Evolutionary conservation across 371 early-diverging fungal species (phyloP).

Genomic region (Batkoa obscura): DNA sequence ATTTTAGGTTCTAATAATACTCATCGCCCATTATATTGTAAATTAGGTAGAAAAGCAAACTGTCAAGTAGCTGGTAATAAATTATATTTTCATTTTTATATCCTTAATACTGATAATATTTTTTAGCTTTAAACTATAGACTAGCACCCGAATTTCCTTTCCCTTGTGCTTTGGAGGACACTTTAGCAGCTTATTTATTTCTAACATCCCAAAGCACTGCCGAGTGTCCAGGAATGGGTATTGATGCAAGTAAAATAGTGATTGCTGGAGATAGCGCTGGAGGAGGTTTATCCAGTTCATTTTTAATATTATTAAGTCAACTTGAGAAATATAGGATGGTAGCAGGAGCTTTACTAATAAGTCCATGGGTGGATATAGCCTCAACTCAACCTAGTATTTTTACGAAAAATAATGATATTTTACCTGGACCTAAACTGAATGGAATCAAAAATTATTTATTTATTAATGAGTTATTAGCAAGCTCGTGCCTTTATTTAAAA

Average conservation of each 20-base stretch:
- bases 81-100: background rate
- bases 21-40: slow-evolving; percentile 28
- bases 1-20: slow-evolving; percentile 34
- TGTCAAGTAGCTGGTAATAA: slow-evolving; percentile 19
- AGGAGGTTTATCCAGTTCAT: background rate
- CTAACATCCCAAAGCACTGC: slow-evolving; percentile 29
- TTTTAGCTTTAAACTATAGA: slow-evolving; percentile 25
- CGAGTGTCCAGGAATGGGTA: slow-evolving; percentile 17
- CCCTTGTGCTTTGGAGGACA: slow-evolving; percentile 65
- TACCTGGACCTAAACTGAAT: slow-evolving; percentile 12
- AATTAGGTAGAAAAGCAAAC: slow-evolving; percentile 25
- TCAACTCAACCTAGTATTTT: slow-evolving; percentile 12
- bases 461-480: background rate
- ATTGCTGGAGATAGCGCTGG: slow-evolving; percentile 37
- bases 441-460: too few relatives aligned
- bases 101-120: too few relatives aligned
- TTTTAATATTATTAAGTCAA: background rate
- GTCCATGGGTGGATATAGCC: slow-evolving; percentile 20
- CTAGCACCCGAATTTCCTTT: slow-evolving; percentile 67
- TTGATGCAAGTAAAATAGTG: slow-evolving; percentile 17
- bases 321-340: background rate
- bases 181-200: slow-evolving; percentile 44
- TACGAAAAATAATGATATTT: slow-evolving; percentile 12
- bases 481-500: too few relatives aligned
- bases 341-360: background rate